Evolutionary conservation across 1,284 basidiomycete species (phyloP).

Genomic region (Ustilago shanxiensis): DNA sequence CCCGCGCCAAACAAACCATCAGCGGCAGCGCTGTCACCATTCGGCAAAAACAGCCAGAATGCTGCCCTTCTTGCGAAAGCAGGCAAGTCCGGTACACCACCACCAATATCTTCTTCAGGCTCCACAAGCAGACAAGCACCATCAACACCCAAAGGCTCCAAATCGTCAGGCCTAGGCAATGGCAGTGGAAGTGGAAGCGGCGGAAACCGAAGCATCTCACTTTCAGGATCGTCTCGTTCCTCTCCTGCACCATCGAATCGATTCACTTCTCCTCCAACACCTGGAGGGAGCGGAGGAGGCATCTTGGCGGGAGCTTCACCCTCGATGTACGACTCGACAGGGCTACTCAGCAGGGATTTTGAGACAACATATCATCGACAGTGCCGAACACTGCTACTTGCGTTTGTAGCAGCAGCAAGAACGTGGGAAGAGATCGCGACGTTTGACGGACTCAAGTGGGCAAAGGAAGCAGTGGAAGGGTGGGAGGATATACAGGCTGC

Average conservation of each 20-base stretch:
- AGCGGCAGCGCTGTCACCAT: conserved; percentile 47
- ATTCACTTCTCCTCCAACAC: conserved; percentile 20
- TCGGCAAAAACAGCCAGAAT: conserved; percentile 55
- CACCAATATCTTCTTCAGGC: conserved; percentile 19
- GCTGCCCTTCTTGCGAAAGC: conserved; percentile 46
- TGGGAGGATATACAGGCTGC: conserved; percentile 58
- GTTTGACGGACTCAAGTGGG: conserved; percentile 62
- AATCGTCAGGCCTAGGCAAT: conserved; percentile 17
- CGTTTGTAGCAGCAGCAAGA: conserved; percentile 48
- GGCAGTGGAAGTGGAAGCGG: conserved; percentile 12
- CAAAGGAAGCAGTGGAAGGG: conserved; percentile 47
- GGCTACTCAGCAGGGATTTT: conserved; percentile 48
- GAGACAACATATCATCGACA: conserved; percentile 63
- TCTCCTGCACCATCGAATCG: conserved; percentile 31
- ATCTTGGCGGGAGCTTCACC: conserved; percentile 6
- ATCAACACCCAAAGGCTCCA: conserved; percentile 34
- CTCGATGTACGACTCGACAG: conserved; percentile 44
- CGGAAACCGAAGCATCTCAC: conserved; percentile 38
- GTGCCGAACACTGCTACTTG: conserved; percentile 45
- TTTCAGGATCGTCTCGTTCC: conserved; percentile 30
- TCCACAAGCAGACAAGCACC: conserved; percentile 20
- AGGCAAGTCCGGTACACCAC: conserved; percentile 30
- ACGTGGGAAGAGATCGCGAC: conserved; percentile 63
- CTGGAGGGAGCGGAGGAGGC: conserved; percentile 10
- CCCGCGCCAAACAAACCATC: conserved; percentile 26